These are phyloP conservation scores for Carex scoparia DNA, from an alignment of 176 grass and related monocot species.

Conservation along the genomic window DNA sequence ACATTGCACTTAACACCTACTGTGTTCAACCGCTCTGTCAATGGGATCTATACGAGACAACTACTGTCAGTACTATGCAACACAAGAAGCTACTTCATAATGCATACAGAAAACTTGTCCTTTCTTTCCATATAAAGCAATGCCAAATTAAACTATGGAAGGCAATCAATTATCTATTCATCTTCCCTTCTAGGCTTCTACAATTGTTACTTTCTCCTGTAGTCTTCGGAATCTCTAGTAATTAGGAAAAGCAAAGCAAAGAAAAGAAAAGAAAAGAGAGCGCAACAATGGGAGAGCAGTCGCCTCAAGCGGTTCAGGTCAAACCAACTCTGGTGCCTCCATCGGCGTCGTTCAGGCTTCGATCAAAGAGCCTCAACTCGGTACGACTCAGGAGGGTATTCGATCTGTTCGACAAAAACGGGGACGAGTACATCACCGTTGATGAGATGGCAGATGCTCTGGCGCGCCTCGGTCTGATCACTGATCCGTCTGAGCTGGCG, in stretches of 20 bases:
- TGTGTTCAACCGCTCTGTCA: not conserved
- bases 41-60: not conserved
- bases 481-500: not conserved
- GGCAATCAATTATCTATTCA: not conserved
- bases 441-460: slow-evolving; percentile 24
- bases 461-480: slow-evolving; percentile 12
- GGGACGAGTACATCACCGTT: slow-evolving; percentile 25
- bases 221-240: not conserved
- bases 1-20: not conserved
- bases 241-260: not conserved
- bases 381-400: slow-evolving; percentile 32
- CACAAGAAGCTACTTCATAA: not conserved
- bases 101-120: not conserved
- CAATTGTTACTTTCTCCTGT: not conserved
- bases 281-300: not conserved
- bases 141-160: not conserved
- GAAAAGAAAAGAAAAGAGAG: not conserved
- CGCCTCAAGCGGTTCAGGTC: not conserved
- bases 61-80: not conserved
- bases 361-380: slow-evolving; percentile 27
- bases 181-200: not conserved
- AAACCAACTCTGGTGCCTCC: not conserved
- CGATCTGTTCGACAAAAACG: slow-evolving; percentile 28
- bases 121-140: not conserved
- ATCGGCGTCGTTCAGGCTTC: slow-evolving; percentile 28